phyloP scores from a whole-genome alignment of 768 basidiomycete genomes.

The Russula sp. region DNA sequence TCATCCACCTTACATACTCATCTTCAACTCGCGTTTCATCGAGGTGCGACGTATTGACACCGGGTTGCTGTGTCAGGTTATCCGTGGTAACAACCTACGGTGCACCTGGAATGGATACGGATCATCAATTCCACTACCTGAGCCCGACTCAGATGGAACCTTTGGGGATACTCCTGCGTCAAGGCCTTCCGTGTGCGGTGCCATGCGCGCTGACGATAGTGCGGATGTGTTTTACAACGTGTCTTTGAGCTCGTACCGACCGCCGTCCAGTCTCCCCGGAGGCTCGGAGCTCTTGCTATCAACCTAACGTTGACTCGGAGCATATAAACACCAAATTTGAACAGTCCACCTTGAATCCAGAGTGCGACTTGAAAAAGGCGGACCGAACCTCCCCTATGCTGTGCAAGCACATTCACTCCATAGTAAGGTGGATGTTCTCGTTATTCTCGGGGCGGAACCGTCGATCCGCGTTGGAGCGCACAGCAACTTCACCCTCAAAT shows the following conservation, averaged over 20 bases:
- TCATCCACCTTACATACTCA: constrained; percentile 82
- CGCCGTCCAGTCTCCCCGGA: constrained; percentile 41
- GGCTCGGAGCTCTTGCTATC: constrained; percentile 38
- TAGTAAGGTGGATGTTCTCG: too few species aligned
- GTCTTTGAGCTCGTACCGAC: constrained; percentile 79
- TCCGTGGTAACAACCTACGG: constrained; percentile 73
- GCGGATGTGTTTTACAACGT: constrained; percentile 53
- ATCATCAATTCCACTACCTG: constrained; percentile 33
- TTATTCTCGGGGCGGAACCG: too few species aligned
- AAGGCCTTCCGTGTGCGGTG: constrained; percentile 81
- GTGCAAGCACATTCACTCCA: too few species aligned
- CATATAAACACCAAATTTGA: constrained; percentile 37
- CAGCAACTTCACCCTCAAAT: too few species aligned
- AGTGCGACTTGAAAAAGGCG: background rate
- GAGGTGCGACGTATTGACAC: constrained; percentile 83
- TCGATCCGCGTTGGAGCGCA: too few species aligned
- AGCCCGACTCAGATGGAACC: constrained; percentile 46
- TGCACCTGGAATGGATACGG: constrained; percentile 89
- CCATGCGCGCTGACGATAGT: constrained; percentile 61
- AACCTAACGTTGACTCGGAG: constrained; percentile 27
- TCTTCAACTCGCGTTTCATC: constrained; percentile 86
- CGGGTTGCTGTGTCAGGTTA: constrained; percentile 76
- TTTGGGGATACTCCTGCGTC: constrained; percentile 52
- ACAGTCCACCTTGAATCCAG: constrained; percentile 34
- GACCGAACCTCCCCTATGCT: too few species aligned